These are phyloP conservation scores for Penicillium sp. DNA, from an alignment of 2,329 filamentous ascomycete genomes.

Conservation along the genomic window DNA sequence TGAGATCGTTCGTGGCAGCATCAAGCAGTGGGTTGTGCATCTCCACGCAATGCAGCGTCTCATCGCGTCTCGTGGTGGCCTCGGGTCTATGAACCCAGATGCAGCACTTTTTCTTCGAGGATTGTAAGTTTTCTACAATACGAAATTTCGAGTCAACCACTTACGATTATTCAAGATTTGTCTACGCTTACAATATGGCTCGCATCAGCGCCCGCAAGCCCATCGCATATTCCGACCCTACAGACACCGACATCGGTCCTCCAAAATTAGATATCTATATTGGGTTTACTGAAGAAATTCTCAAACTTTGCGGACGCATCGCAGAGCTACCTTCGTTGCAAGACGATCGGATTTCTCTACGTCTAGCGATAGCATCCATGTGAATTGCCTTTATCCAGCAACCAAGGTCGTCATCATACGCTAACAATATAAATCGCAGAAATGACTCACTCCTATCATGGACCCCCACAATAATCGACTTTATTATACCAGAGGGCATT, in stretches of 20 bases:
- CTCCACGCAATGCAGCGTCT: conserved; percentile 35
- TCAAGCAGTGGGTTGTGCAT: conserved; percentile 40
- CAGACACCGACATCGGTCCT: conserved; percentile 22
- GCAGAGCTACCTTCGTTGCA: conserved; percentile 29
- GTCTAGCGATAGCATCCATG: conserved; percentile 30
- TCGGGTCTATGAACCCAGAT: conserved; percentile 28
- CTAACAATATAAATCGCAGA: conserved; percentile 16
- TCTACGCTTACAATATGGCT: conserved; percentile 36
- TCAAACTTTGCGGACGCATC: conserved; percentile 35
- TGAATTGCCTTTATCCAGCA: conserved; percentile 10
- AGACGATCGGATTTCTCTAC: conserved; percentile 23
- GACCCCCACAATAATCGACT: conserved; percentile 27
- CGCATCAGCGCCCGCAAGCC: conserved; percentile 33
- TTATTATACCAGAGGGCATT: conserved; percentile 33
- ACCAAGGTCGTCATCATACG: background rate
- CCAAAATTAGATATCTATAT: conserved; percentile 38
- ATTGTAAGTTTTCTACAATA: conserved; percentile 26
- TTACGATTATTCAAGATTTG: conserved; percentile 25
- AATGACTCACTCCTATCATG: conserved; percentile 33
- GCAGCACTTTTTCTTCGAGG: conserved; percentile 34
- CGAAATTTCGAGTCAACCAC: background rate
- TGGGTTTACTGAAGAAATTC: conserved; percentile 38
- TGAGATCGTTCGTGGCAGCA: conserved; percentile 38
- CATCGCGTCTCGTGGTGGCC: conserved; percentile 33
- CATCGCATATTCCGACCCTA: conserved; percentile 15